Evolutionary conservation across 352 stramenopile genomes (phyloP), one percentile per base, ranked within the genome.

Genomic region (Plasmopara viticola): DNA sequence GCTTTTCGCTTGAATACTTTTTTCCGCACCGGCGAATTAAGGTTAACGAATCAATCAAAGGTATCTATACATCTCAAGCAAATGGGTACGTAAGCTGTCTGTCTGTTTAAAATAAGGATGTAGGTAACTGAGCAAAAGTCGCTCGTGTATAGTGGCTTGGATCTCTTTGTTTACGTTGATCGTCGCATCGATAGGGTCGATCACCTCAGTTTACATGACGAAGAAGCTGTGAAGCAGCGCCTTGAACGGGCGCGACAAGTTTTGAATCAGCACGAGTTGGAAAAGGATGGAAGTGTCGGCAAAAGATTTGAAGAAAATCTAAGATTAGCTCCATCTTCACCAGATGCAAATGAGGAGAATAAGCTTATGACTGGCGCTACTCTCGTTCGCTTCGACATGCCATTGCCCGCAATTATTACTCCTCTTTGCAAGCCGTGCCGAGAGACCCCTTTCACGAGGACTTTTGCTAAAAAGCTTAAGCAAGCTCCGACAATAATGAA

Each of bases 21-120:
- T 85, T 81, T 18, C 74, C 74, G 12, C 70, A 85, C 34, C 64
- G 74, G 17, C 60, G 67, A 39, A 62, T 83, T 17, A 66, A 64
- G 47, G 52, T 69, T n/a, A 68, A 80, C 31, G 60, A 68, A 9
- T 40, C 43, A 20, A 62, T 73, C 25, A 68, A 66, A 56, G 65
- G 62, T 8, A 65, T 69, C 20, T 78, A 60, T 25, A 39, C 70
- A 25, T 52, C 46, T 51, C 50, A 41, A 50, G 10, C 17, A 18
- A 51, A 58, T 34, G 48, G 56, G 60, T 69, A 60, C 8, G 63
- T 50, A 6, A 37, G 7, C 9, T 10, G n/a, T 47, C 10, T 12
- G 6, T 39, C 9, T 39, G 35, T 31, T 29, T 58, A 33, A n/a
- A 13, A 15, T 17, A 18, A 6, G 9, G 29, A 48, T 34, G 7